Evolutionary conservation across 306 rosid species (phyloP), one percentile per base, ranked within the genome.

Genomic region (Fagus crenata): DNA sequence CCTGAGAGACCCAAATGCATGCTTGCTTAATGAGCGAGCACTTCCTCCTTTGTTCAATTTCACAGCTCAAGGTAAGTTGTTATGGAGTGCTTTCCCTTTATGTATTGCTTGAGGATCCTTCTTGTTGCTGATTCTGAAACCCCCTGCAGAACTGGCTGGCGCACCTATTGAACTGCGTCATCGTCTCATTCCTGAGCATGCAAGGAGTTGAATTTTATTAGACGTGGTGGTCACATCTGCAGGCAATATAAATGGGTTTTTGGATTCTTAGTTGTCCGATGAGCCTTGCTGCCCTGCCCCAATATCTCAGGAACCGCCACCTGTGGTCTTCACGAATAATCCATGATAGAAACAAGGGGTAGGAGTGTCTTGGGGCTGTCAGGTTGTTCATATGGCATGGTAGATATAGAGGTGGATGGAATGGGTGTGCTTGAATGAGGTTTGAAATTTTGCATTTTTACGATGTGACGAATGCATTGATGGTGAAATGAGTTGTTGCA

Each of bases 151-250:
- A 82, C 85, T 96, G 79, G 87, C 96, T 9, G 97, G 85, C 7
- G 89, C 88, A 63, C 73, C 98, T 1, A 85, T 89, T 5, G 98
- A 96, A 76, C 88, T 96, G 85, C 94, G 91, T 33, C 87, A 84
- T 5, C 97, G 97, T 18, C 93, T 96, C 77, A 92, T 96, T 81
- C 98, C 98, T 0, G 96, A 89, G 83, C 98, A 96, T 72, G 90
- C 83, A 31, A 85, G 84, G 81, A 80, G 64, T 80, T 85, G 75
- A 90, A 56, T 28, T n/a, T n/a, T 37, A 64, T 35, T n/a, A 6
- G 49, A 7, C 7, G 7, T 65, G 64, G 75, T 71, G 49, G 53
- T 75, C 73, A 49, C 65, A 41, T 71, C 73, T 12, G 53, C 59
- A 67, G 63, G 49, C 49, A 53, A 61, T 84, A 82, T 80, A 83